Base-by-base conservation (phyloP, 2,329 filamentous ascomycete genomes). In the Huntiella bhutanensis region DNA sequence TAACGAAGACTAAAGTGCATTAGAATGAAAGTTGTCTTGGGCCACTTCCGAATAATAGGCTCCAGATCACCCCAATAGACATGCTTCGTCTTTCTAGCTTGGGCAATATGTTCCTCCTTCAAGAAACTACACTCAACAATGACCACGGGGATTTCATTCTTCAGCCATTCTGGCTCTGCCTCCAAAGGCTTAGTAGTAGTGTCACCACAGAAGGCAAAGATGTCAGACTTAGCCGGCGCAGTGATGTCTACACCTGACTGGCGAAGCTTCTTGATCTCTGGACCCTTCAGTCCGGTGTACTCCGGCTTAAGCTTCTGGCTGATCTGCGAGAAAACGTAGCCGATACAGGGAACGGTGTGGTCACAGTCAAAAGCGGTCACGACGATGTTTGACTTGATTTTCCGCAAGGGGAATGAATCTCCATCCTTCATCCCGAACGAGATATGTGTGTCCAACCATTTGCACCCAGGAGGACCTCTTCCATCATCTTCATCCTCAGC, bases 51-150 rank as follows among this genome's bases (percentile, higher is more conserved):
- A 15, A 69, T 57, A 3, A 69, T 62, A 12, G 54, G 56, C 51
- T 68, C 66, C 39, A 70, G 52, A 37, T 69, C 66, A 11, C 52
- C 52, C 66, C 66, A 70, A 19, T 61, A 54, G 0, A 66, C 69
- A 50, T 69, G 67, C 53, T 66, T 66, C 4, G 67, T 69, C 55
- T 61, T 62, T 7, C 56, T 58, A 1, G 66, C 65, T 55, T 68
- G 65, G 2, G 53, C 54, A 13, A 59, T 54, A 52, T 70, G 67
- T 52, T 62, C 58, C 35, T 64, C 61, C 28, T 57, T 58, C 28
- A 69, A 46, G 50, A 70, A 69, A 47, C 64, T 68, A 53, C 67
- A 69, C 55, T 70, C 67, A 0, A 65, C 68, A 34, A 70, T 64
- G 44, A 69, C 65, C 4, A 69, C 64, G 5, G 61, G 58, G 11